These are phyloP conservation scores for Azolla pinnata DNA, from an alignment of 75 land plant genomes.

Conservation along the genomic window DNA sequence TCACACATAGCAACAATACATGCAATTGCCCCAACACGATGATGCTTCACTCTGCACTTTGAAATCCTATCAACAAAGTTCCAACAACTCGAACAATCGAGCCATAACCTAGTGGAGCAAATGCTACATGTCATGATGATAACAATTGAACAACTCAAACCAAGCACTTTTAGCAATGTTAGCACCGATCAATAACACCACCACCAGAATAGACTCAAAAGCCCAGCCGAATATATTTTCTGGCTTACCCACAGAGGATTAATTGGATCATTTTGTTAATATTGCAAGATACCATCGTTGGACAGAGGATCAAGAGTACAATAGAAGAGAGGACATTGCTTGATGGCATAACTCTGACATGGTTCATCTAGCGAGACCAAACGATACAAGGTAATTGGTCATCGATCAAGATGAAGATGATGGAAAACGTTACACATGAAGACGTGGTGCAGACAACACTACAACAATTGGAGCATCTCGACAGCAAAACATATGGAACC, in stretches of 20 bases:
- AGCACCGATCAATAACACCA: not conserved
- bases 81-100: too few species aligned
- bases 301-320: not conserved
- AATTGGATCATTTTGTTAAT: not conserved
- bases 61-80: too few species aligned
- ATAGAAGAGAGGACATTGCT: not conserved
- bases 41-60: not conserved
- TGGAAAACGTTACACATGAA: not conserved
- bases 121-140: not conserved
- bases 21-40: too few species aligned
- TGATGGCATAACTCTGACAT: not conserved
- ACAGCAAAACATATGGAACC: not conserved
- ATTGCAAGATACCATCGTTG: not conserved
- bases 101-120: not conserved
- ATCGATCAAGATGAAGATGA: not conserved
- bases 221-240: not conserved
- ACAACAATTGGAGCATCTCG: not conserved
- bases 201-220: not conserved
- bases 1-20: not conserved
- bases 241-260: not conserved
- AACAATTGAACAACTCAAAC: not conserved
- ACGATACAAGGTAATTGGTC: not conserved
- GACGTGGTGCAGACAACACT: not conserved
- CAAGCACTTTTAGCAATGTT: not conserved
- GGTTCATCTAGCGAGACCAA: not conserved